Base-by-base conservation (phyloP, 2,329 filamentous ascomycete species). In the Acrodontium crateriforme region DNA sequence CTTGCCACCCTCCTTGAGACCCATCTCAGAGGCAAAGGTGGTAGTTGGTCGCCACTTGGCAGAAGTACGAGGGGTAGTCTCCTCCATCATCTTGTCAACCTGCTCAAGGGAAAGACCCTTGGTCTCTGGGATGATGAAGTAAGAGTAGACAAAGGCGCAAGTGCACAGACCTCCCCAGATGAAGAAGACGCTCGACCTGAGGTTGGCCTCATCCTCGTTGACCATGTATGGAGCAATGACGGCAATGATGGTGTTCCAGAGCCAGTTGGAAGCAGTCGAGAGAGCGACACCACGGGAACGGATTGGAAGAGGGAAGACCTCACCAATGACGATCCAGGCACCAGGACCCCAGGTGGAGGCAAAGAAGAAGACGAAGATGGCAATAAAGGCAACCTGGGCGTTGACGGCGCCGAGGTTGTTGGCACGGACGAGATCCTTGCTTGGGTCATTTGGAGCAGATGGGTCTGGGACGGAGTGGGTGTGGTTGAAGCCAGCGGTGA, bases 351-450 rank as follows among this genome's bases (percentile, higher is more conserved):
- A 92, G 39, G 83, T 92, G 33, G 70, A 74, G 35, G 83, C 83
- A 54, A 92, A 92, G 68, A 78, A 87, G 69, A 82, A 84, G 65
- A 92, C 85, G 68, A 84, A 89, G 63, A 92, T 75, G 61, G 75
- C 78, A 50, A 89, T 89, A 62, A 91, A 89, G 36, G 80, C 72
- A 40, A 92, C 83, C 66, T 85, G 75, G 27, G 78, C 71, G 33
- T 56, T 60, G 42, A 66, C 58, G 6, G 62, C 56, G 2, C 36
- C n/a, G 29, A 44, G 35, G 44, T 55, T 55, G 40, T 51, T 44
- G 26, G 54, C 50, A n/a, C n/a, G n/a, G n/a, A n/a, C n/a, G n/a
- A n/a, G n/a, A n/a, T n/a, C n/a, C n/a, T n/a, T n/a, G 1, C 72
- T 71, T 5, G 59, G 38, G 35, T 65, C 57, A 55, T 73, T 49